Percentiles rank a stretch among this genome's conserved stretches.
Evolutionary conservation across 2,329 filamentous ascomycete species (phyloP).

Genomic region (Apiospora marii): DNA sequence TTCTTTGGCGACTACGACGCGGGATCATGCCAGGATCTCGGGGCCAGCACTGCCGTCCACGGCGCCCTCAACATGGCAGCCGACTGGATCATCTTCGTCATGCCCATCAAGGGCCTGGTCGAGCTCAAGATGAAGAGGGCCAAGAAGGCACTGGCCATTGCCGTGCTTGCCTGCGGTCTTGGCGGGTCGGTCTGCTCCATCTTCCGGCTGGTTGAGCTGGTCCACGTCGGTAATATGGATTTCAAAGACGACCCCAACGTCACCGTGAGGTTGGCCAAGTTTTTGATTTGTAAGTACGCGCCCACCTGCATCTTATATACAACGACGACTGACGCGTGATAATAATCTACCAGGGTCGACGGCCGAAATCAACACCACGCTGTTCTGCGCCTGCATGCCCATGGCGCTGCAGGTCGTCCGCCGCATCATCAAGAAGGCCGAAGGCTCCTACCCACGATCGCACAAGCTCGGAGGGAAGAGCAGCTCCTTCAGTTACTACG

Average conservation of each 20-base stretch:
- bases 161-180: constrained; percentile 59
- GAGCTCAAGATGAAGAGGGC: constrained; percentile 55
- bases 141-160: constrained; percentile 60
- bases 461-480: neutral
- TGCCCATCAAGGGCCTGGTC: constrained; percentile 59
- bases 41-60: constrained; percentile 33
- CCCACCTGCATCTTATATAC: neutral
- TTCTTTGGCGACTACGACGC: neutral
- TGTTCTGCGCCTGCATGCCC: constrained; percentile 27
- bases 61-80: constrained; percentile 60
- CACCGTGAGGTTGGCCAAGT: neutral
- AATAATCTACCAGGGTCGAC: neutral
- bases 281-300: neutral
- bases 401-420: constrained; percentile 18
- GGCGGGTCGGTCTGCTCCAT: constrained; percentile 64
- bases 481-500: neutral
- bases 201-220: constrained; percentile 43
- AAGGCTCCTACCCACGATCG: neutral
- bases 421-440: neutral
- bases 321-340: neutral
- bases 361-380: neutral
- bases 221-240: neutral
- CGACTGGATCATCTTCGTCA: constrained; percentile 56
- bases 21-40: neutral
- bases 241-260: neutral